A percentile compares a stretch with the other conserved stretches of the same genome.
These are phyloP conservation scores for Colletotrichum brevisporum DNA, from an alignment of 2,329 filamentous ascomycete genomes.

Conservation along the genomic window DNA sequence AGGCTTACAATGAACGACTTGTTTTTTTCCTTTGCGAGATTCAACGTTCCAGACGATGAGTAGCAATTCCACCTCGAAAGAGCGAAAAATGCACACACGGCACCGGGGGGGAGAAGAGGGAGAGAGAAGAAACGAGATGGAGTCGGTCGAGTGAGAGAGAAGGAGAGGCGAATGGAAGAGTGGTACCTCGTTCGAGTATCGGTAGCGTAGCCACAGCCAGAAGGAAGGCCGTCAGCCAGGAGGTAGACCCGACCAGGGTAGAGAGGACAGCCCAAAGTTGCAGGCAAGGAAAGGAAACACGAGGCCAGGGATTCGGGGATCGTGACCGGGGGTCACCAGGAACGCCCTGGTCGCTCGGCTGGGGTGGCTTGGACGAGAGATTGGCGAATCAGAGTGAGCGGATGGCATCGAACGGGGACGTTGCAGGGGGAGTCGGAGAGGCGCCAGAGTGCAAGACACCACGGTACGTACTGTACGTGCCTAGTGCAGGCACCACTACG, in stretches of 20 bases:
- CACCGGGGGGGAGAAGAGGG: slow-evolving; percentile 30
- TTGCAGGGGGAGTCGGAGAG: slow-evolving; percentile 21
- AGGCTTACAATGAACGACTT: slow-evolving; percentile 34
- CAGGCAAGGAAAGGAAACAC: slow-evolving; percentile 42
- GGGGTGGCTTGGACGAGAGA: slow-evolving; percentile 27
- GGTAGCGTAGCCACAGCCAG: slow-evolving; percentile 13
- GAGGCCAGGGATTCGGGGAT: slow-evolving; percentile 38
- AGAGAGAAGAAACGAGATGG: slow-evolving; percentile 26
- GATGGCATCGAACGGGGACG: slow-evolving; percentile 11
- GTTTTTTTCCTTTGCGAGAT: slow-evolving; percentile 37
- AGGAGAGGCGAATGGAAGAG: slow-evolving; percentile 38
- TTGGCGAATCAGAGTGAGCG: slow-evolving; percentile 35
- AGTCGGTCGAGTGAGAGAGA: slow-evolving; percentile 31
- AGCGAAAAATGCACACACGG: slow-evolving; percentile 41
- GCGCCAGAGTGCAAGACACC: slow-evolving; percentile 22
- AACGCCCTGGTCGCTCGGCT: slow-evolving; percentile 11
- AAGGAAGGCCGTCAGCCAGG: slow-evolving; percentile 7
- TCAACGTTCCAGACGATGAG: slow-evolving; percentile 44
- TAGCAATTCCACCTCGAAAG: slow-evolving; percentile 41
- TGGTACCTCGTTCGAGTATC: slow-evolving; percentile 34
- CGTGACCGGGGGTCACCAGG: slow-evolving; percentile 31
- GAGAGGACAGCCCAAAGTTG: slow-evolving; percentile 23
- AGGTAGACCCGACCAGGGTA: slow-evolving; percentile 27
- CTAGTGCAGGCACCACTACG: too few relatives aligned
- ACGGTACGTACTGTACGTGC: too few relatives aligned